phyloP scores from a whole-genome alignment of 2,329 filamentous ascomycete species.

The Zasmidium angulare region DNA sequence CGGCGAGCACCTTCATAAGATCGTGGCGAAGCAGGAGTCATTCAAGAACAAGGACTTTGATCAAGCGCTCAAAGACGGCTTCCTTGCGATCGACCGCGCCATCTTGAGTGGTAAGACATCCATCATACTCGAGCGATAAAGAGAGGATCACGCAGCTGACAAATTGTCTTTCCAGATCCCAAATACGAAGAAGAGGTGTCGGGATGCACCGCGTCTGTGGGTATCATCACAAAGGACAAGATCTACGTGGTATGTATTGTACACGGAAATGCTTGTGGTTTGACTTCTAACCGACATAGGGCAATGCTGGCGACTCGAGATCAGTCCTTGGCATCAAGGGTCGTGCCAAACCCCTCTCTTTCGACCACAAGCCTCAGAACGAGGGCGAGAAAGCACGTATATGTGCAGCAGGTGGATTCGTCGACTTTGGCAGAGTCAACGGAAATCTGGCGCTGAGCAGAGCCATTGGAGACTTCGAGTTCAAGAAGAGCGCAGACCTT shows the following conservation, averaged over 20 bases:
- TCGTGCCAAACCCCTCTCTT: slow-evolving; percentile 94
- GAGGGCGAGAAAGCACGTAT: slow-evolving; percentile 97
- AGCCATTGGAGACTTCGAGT: slow-evolving; percentile 98
- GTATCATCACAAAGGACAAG: slow-evolving; percentile 83
- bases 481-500: slow-evolving; percentile 98
- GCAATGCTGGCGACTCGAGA: slow-evolving; percentile 94
- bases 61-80: slow-evolving; percentile 95
- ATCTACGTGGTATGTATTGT: slow-evolving; percentile 81
- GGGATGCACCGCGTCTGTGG: slow-evolving; percentile 92
- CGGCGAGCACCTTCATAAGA: slow-evolving; percentile 89
- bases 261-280: background rate
- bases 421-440: slow-evolving; percentile 97
- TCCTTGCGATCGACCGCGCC: slow-evolving; percentile 90
- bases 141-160: slow-evolving; percentile 23
- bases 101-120: slow-evolving; percentile 79
- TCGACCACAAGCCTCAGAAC: slow-evolving; percentile 98
- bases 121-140: background rate
- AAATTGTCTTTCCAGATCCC: slow-evolving; percentile 63
- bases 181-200: slow-evolving; percentile 98
- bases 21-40: slow-evolving; percentile 89
- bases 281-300: slow-evolving; percentile 53
- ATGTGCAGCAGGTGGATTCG: slow-evolving; percentile 91
- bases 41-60: slow-evolving; percentile 91
- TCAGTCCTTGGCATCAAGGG: slow-evolving; percentile 95
- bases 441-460: slow-evolving; percentile 95